Evolutionary conservation across 805 yeast genomes (phyloP), one percentile per base, ranked within the genome.

Genomic region (Torulaspora gathmanii): DNA sequence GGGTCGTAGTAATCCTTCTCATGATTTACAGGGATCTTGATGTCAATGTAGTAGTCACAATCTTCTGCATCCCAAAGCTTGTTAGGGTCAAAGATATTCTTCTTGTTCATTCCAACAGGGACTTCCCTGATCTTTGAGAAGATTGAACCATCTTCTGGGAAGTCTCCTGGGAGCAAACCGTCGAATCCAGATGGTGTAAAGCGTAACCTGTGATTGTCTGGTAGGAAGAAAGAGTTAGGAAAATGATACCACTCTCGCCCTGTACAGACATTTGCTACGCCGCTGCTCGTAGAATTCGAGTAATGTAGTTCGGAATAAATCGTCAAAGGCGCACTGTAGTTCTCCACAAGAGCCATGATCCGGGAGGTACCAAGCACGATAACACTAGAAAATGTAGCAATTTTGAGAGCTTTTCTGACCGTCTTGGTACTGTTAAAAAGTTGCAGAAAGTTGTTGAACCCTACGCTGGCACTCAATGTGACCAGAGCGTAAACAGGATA

Each of bases 161-260:
- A 91, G 56, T 87, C 93, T 2, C 95, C 95, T 0, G 98, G 98
- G 28, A 91, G 69, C 49, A 90, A 69, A 0, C 97, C 97, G 61
- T 82, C 78, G 65, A 90, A 91, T 1, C 91, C 93, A 45, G 88
- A 81, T 45, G 73, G 69, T 8, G 86, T 78, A 63, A 87, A 91
- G 55, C 71, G 70, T 19, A 88, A 68, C 52, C 96, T 69, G 55
- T 73, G 73, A 46, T 78, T 70, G 4, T 77, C 74, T 3, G 86
- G 82, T 19, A 91, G 68, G 59, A 90, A 87, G 61, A 89, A 86
- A 0, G 96, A 89, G 1, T 86, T 80, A 8, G 98, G 96, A 65
- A 71, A 90, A 59, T 91, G 85, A 58, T 87, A 88, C 97, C 97
- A 90, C 67, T 91, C 97, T 47, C 95, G 75, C 2, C 96, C 97